Evolutionary conservation across 805 yeast species (phyloP).

Genomic region (Candida nemodendra): DNA sequence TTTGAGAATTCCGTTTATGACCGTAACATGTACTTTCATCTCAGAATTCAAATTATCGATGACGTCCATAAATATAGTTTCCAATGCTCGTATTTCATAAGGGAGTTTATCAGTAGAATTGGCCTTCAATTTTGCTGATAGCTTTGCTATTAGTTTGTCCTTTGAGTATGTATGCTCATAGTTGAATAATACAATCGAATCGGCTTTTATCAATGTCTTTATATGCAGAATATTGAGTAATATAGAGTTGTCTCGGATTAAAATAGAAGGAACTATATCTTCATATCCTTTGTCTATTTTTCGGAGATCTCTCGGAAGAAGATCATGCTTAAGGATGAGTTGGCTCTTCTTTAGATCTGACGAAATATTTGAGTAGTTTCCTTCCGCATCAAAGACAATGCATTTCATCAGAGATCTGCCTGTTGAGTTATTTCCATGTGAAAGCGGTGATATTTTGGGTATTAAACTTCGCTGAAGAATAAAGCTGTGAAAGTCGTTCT

Average conservation of each 20-base stretch:
- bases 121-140: constrained; percentile 38
- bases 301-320: constrained; percentile 53
- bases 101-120: constrained; percentile 49
- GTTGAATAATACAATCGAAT: constrained; percentile 49
- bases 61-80: constrained; percentile 79
- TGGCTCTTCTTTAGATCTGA: constrained; percentile 43
- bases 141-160: constrained; percentile 42
- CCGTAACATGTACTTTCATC: constrained; percentile 78
- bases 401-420: constrained; percentile 35
- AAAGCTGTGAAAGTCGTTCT: constrained; percentile 19
- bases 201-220: constrained; percentile 51
- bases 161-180: constrained; percentile 46
- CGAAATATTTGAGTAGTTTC: constrained; percentile 44
- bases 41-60: constrained; percentile 78
- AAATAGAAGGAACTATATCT: constrained; percentile 58
- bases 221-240: constrained; percentile 48
- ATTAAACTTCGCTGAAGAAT: constrained; percentile 27
- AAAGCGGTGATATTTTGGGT: constrained; percentile 18
- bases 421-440: constrained; percentile 1
- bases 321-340: constrained; percentile 43
- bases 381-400: constrained; percentile 47
- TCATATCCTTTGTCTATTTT: constrained; percentile 46
- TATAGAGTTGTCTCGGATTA: constrained; percentile 47
- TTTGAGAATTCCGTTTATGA: constrained; percentile 66
- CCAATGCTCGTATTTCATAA: constrained; percentile 89